phyloP scores from a whole-genome alignment of 352 stramenopile species.

The Phytophthora sansomeana region DNA sequence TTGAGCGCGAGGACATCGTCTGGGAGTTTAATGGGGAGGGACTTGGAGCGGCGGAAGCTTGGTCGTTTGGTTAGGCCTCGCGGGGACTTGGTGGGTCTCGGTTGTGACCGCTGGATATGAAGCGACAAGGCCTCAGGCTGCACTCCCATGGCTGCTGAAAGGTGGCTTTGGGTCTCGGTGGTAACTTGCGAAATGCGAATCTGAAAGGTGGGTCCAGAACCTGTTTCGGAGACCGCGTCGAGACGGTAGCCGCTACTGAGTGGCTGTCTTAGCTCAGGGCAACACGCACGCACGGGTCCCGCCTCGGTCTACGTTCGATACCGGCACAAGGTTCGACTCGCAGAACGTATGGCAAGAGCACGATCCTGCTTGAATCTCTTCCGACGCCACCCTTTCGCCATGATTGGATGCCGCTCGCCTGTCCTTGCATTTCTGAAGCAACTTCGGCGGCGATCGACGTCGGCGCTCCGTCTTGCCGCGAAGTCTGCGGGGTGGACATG shows the following conservation, averaged over 20 bases:
- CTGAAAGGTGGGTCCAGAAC: background rate
- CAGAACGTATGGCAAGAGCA: slow-evolving; percentile 7
- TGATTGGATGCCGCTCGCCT: slow-evolving; percentile 36
- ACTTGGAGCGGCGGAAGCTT: slow-evolving; percentile 32
- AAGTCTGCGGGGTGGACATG: background rate
- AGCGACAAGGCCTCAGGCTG: slow-evolving; percentile 25
- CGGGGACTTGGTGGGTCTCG: slow-evolving; percentile 23
- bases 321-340: slow-evolving; percentile 11
- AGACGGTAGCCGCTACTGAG: slow-evolving; percentile 7
- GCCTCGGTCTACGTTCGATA: background rate
- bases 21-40: slow-evolving; percentile 28
- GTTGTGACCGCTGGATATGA: slow-evolving; percentile 28
- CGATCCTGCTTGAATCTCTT: background rate
- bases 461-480: background rate
- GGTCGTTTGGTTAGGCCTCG: slow-evolving; percentile 23
- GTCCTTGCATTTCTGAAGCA: slow-evolving; percentile 30
- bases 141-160: slow-evolving; percentile 30
- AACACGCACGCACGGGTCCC: slow-evolving; percentile 5
- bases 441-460: background rate
- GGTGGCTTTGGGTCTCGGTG: slow-evolving; percentile 3
- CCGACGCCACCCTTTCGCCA: background rate
- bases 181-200: slow-evolving; percentile 33
- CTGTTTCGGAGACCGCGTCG: background rate
- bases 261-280: slow-evolving; percentile 12
- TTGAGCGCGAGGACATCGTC: slow-evolving; percentile 53